A percentile compares a stretch with the other conserved stretches of the same genome.
Evolutionary conservation across 2,329 filamentous ascomycete species (phyloP).

Genomic region (Chrysoporthe deuterocubensis): DNA sequence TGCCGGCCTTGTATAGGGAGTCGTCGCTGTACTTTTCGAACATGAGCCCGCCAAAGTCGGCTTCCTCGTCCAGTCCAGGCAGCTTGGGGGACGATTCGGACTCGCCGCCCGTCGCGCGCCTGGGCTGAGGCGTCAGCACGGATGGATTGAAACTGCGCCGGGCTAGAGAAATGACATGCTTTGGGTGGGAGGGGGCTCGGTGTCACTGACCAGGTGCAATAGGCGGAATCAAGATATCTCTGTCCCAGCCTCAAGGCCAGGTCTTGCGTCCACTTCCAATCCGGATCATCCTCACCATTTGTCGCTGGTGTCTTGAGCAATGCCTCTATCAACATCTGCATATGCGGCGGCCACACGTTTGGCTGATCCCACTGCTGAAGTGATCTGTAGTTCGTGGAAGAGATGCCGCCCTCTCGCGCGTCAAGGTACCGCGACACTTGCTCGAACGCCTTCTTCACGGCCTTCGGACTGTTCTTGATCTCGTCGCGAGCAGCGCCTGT

Average conservation of each 20-base stretch:
- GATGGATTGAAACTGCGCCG: neutral
- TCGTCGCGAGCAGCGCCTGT: constrained; percentile 63
- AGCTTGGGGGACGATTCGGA: constrained; percentile 58
- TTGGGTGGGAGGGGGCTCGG: neutral
- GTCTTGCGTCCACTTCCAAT: constrained; percentile 56
- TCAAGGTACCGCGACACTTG: constrained; percentile 59
- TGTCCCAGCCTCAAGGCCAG: constrained; percentile 64
- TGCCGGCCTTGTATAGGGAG: constrained; percentile 62
- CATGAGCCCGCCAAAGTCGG: constrained; percentile 60
- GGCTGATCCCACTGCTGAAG: constrained; percentile 73
- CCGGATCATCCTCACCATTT: constrained; percentile 55
- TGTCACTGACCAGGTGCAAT: constrained; percentile 65
- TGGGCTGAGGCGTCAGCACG: neutral
- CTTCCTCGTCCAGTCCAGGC: constrained; percentile 42
- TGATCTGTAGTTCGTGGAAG: constrained; percentile 64
- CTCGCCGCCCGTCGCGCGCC: constrained; percentile 61
- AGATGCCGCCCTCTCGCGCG: constrained; percentile 58
- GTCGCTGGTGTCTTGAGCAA: constrained; percentile 63
- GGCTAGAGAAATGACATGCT: neutral
- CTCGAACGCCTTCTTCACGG: constrained; percentile 57
- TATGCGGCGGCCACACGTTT: constrained; percentile 71
- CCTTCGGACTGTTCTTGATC: constrained; percentile 62
- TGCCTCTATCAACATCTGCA: constrained; percentile 66
- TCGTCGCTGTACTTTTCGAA: constrained; percentile 72
- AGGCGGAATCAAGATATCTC: constrained; percentile 68